Evolutionary conservation across 2,329 filamentous ascomycete species (phyloP).

Genomic region (Colletotrichum melonis): DNA sequence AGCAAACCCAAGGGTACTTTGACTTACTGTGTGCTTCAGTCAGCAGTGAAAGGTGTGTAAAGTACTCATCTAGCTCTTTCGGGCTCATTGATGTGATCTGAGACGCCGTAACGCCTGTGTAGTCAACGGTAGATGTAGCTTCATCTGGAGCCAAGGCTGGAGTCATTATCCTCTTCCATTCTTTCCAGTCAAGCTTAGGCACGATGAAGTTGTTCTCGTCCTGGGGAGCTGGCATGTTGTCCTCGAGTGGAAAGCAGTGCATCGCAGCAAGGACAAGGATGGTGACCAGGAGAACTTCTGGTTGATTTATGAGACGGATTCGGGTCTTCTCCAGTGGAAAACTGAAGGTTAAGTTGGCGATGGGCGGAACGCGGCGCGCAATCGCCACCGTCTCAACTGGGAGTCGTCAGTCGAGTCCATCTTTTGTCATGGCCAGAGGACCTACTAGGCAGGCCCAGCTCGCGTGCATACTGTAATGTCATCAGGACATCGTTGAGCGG

Average conservation of each 20-base stretch:
- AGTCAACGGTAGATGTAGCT: slow-evolving; percentile 45
- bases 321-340: slow-evolving; percentile 62
- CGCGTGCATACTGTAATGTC: slow-evolving; percentile 75
- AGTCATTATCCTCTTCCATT: slow-evolving; percentile 70
- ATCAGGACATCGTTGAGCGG: slow-evolving; percentile 77
- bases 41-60: slow-evolving; percentile 55
- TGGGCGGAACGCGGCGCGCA: slow-evolving; percentile 65
- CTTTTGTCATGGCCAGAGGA: slow-evolving; percentile 3
- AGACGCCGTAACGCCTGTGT: slow-evolving; percentile 67
- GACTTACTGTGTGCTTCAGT: slow-evolving; percentile 49
- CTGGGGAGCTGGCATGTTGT: slow-evolving; percentile 56
- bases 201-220: slow-evolving; percentile 53
- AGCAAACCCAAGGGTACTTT: slow-evolving; percentile 41
- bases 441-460: slow-evolving; percentile 80
- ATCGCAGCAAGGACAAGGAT: slow-evolving; percentile 83
- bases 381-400: slow-evolving; percentile 49
- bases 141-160: slow-evolving; percentile 39
- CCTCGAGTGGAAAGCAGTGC: slow-evolving; percentile 80
- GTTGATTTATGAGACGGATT: slow-evolving; percentile 67
- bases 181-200: slow-evolving; percentile 76
- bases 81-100: slow-evolving; percentile 72
- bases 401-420: background rate
- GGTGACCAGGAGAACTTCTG: slow-evolving; percentile 80
- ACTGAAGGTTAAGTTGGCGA: slow-evolving; percentile 64
- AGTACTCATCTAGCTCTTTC: slow-evolving; percentile 73